Conservation (phyloP, 2,329 filamentous ascomycete species). For the Hypoxylon sp. region DNA sequence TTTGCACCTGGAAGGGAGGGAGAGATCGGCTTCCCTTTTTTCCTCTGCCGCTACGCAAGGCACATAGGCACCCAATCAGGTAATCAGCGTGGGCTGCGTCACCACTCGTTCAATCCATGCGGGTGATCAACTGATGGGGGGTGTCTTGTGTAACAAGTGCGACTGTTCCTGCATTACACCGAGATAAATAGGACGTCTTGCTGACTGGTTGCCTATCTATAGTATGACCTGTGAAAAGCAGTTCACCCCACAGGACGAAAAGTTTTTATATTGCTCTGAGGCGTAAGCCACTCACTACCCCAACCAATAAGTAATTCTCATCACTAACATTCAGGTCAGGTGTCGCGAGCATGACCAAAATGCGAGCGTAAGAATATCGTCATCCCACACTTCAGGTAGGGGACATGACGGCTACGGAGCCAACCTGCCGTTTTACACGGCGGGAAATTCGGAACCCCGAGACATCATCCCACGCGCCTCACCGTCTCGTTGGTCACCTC, state of each 20-base stretch:
- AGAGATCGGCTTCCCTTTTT: slow-evolving; percentile 41
- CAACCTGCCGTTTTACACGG: slow-evolving; percentile 63
- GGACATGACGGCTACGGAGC: slow-evolving; percentile 54
- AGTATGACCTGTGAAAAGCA: slow-evolving; percentile 79
- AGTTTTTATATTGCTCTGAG: slow-evolving; percentile 74
- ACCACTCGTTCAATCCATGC: slow-evolving; percentile 47
- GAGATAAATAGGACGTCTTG: slow-evolving; percentile 22
- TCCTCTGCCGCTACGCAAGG: slow-evolving; percentile 27
- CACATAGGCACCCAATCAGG: slow-evolving; percentile 38
- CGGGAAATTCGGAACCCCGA: slow-evolving; percentile 66
- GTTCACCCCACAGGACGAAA: slow-evolving; percentile 71
- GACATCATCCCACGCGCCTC: slow-evolving; percentile 76
- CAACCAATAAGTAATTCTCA: slow-evolving; percentile 40
- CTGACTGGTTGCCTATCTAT: slow-evolving; percentile 51
- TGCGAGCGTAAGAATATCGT: slow-evolving; percentile 53
- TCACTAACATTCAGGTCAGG: slow-evolving; percentile 56
- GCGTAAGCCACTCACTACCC: slow-evolving; percentile 62
- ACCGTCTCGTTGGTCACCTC: slow-evolving; percentile 71
- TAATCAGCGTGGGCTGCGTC: slow-evolving; percentile 46
- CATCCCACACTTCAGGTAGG: slow-evolving; percentile 49
- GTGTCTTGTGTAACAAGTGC: slow-evolving; percentile 38
- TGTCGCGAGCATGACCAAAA: slow-evolving; percentile 70
- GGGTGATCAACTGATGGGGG: slow-evolving; percentile 43
- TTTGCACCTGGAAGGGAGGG: slow-evolving; percentile 36
- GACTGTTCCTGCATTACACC: slow-evolving; percentile 55